Evolutionary conservation across 257 asterid genomes (phyloP).

Genomic region (Verbascum thapsus): DNA sequence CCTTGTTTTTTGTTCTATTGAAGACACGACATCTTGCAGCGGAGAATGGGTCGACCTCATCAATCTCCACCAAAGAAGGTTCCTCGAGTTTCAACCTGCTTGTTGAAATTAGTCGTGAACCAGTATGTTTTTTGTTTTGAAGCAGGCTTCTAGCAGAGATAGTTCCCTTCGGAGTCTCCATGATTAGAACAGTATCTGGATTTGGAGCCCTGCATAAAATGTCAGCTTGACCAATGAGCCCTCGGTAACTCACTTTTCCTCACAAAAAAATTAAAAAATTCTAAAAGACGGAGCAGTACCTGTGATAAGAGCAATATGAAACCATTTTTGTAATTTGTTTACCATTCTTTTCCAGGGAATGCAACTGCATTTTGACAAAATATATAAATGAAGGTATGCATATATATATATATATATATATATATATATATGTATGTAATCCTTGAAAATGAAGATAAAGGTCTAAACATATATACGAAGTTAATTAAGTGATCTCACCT

Average conservation of each 20-base stretch:
- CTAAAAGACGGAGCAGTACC: constrained; percentile 51
- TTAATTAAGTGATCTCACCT: constrained; percentile 57
- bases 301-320: constrained; percentile 93
- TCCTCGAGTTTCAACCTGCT: constrained; percentile 73
- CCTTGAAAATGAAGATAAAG: no score
- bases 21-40: constrained; percentile 77
- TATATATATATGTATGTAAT: no score
- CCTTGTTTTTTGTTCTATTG: constrained; percentile 59
- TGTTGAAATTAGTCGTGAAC: constrained; percentile 84
- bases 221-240: neutral
- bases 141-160: constrained; percentile 76
- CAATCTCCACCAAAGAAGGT: constrained; percentile 53
- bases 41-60: constrained; percentile 75
- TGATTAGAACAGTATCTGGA: constrained; percentile 88
- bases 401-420: no score
- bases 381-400: no score
- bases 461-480: no score
- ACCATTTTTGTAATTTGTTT: constrained; percentile 90
- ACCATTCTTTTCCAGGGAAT: constrained; percentile 91
- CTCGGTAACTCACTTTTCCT: no score
- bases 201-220: constrained; percentile 68
- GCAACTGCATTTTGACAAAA: constrained; percentile 70
- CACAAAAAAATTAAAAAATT: neutral
- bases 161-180: constrained; percentile 87
- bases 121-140: constrained; percentile 66